A percentile compares a stretch with the other conserved stretches of the same genome.
Evolutionary conservation across 140 eudicot genomes (phyloP).

Genomic region (Stevia rebaudiana): DNA sequence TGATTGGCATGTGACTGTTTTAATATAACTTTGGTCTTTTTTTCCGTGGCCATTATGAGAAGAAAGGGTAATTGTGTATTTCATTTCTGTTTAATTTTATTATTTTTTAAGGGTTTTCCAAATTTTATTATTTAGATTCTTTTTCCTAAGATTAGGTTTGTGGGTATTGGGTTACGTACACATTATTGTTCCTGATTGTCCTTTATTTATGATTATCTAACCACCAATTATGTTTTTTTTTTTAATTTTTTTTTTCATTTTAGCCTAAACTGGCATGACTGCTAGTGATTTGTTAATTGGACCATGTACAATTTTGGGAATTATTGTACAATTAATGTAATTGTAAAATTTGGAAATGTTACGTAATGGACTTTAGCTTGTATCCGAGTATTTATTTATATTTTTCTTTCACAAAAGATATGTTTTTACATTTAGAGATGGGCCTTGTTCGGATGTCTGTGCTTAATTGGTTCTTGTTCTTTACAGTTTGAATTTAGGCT

Average conservation of each 20-base stretch:
- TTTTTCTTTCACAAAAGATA: neutral
- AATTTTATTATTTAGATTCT: constrained; percentile 19
- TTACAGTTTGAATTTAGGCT: neutral
- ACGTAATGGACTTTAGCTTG: neutral
- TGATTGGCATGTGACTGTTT: constrained; percentile 30
- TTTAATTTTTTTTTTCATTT: neutral
- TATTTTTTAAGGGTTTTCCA: neutral
- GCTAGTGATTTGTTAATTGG: neutral
- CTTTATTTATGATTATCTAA: neutral
- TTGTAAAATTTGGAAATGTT: constrained; percentile 6
- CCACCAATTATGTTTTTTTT: neutral
- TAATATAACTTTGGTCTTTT: constrained; percentile 20
- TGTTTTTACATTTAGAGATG: neutral
- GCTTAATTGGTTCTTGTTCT: neutral
- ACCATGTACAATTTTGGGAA: neutral
- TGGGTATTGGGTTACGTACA: neutral
- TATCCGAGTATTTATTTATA: neutral
- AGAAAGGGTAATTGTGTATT: constrained; percentile 22
- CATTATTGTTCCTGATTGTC: neutral
- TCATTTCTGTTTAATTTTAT: neutral
- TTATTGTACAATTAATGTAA: neutral
- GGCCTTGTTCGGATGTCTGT: neutral
- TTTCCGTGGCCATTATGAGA: neutral
- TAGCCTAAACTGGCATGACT: constrained; percentile 5
- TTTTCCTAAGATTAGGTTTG: neutral